phyloP scores from a whole-genome alignment of 495 filamentous ascomycete genomes.

The Xylaria palmicola region DNA sequence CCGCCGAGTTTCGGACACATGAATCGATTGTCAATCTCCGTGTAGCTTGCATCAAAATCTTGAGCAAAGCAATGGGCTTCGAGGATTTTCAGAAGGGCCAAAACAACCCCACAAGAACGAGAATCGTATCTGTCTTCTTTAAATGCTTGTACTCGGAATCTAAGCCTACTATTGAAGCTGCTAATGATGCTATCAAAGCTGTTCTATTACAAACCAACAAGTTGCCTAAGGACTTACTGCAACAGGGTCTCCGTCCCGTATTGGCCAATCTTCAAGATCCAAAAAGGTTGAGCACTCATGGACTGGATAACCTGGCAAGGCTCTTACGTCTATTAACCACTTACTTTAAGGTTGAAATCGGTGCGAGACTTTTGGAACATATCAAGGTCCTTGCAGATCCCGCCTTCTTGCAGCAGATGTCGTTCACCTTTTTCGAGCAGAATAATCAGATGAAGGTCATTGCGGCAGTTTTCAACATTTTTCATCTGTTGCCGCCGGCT shows the following conservation, averaged over 20 bases:
- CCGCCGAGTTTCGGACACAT: conserved; percentile 83
- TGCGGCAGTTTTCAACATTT: conserved; percentile 90
- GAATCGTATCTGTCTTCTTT: conserved; percentile 95
- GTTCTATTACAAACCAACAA: conserved; percentile 88
- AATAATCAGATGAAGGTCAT: conserved; percentile 89
- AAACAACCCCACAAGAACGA: conserved; percentile 70
- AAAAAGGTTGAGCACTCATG: conserved; percentile 82
- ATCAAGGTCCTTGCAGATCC: conserved; percentile 88
- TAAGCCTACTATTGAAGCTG: conserved; percentile 87
- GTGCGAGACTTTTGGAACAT: conserved; percentile 83
- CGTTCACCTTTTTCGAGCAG: conserved; percentile 91
- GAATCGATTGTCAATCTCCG: conserved; percentile 88
- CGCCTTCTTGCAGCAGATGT: conserved; percentile 77
- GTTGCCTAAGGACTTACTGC: conserved; percentile 90
- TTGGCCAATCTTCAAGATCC: conserved; percentile 94
- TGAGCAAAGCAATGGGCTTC: conserved; percentile 90
- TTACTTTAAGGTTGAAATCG: conserved; percentile 99
- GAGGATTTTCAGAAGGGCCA: conserved; percentile 72
- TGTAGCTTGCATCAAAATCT: conserved; percentile 87
- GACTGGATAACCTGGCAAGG: conserved; percentile 85
- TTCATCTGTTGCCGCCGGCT: conserved; percentile 86
- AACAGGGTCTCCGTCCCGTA: conserved; percentile 91
- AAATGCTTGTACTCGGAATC: conserved; percentile 93
- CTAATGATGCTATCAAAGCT: conserved; percentile 79
- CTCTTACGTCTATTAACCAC: conserved; percentile 89